Percentiles rank a stretch among this genome's conserved stretches.
phyloP scores from a whole-genome alignment of 164 flowering plant species.

The Liquidambar formosana region DNA sequence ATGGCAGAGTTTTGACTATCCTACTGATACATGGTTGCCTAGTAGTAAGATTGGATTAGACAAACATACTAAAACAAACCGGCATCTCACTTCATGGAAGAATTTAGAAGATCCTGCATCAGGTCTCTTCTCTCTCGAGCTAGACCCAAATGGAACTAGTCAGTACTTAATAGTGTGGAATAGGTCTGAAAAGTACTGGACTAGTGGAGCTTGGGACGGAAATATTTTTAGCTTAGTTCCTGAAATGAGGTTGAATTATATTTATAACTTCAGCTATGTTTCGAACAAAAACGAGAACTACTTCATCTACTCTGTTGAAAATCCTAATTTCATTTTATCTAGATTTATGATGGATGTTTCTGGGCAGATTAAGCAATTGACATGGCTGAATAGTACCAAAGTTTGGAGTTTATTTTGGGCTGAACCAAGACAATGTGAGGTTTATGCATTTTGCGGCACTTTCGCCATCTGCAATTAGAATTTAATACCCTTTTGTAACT shows the following conservation, averaged over 20 bases:
- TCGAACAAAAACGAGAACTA: conserved; percentile 41
- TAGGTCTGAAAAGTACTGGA: conserved; percentile 38
- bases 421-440: conserved; percentile 45
- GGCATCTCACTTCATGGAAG: conserved; percentile 58
- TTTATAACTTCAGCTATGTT: conserved; percentile 38
- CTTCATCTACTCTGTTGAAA: conserved; percentile 29
- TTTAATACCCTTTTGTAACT: conserved; percentile 22
- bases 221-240: conserved; percentile 47
- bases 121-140: conserved; percentile 51
- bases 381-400: conserved; percentile 21
- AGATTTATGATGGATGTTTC: conserved; percentile 37
- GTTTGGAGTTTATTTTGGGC: conserved; percentile 46
- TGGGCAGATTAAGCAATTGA: conserved; percentile 37
- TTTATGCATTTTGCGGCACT: conserved; percentile 42
- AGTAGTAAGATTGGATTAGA: conserved; percentile 43
- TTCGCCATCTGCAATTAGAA: conserved; percentile 36
- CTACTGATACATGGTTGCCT: conserved; percentile 60
- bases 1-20: conserved; percentile 75
- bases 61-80: conserved; percentile 27
- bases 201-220: conserved; percentile 53
- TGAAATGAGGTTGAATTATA: conserved; percentile 39
- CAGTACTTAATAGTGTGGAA: conserved; percentile 47
- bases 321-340: conserved; percentile 15
- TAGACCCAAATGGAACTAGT: conserved; percentile 33
- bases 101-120: conserved; percentile 59